Percentiles rank a stretch among this genome's conserved stretches.
Conservation (phyloP, 768 basidiomycete genomes). For the Lactifluus hygrophoroides region DNA sequence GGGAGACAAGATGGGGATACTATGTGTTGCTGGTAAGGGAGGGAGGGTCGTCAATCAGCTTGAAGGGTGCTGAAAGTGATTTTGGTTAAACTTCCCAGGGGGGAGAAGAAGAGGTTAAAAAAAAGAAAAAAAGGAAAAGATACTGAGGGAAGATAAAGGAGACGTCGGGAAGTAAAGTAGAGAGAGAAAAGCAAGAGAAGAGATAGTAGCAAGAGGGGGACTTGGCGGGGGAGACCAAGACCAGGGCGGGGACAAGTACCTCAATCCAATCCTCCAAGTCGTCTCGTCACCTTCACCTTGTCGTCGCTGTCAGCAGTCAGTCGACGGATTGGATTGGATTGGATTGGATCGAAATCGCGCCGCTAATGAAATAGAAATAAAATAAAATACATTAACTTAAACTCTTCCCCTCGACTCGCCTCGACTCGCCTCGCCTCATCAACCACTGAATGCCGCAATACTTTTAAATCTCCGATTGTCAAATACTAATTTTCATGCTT, state of each 20-base stretch:
- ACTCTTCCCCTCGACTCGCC: too few relatives aligned
- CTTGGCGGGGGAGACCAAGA: slow-evolving; percentile 9
- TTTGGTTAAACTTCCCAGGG: slow-evolving; percentile 24
- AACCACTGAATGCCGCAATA: too few relatives aligned
- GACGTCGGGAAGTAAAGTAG: slow-evolving; percentile 14
- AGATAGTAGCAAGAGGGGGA: slow-evolving; percentile 6
- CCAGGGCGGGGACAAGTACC: background rate
- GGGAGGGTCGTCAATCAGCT: slow-evolving; percentile 29
- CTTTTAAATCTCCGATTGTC: slow-evolving; percentile 4
- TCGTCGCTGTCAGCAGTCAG: slow-evolving; percentile 3
- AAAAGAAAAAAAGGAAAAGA: slow-evolving; percentile 6
- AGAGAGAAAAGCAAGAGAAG: slow-evolving; percentile 8
- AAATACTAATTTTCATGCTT: background rate
- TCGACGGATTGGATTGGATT: too few relatives aligned
- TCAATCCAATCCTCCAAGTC: too few relatives aligned
- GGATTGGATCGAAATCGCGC: background rate
- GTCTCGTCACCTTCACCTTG: background rate
- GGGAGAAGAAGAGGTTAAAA: slow-evolving; percentile 23
- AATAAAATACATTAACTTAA: background rate
- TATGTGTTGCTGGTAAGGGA: slow-evolving; percentile 35
- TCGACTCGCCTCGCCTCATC: too few relatives aligned
- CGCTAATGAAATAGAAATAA: background rate
- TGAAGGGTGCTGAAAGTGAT: slow-evolving; percentile 1
- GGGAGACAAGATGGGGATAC: slow-evolving; percentile 31
- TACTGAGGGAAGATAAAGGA: slow-evolving; percentile 3